Evolutionary conservation across 495 filamentous ascomycete genomes (phyloP).

Genomic region (Xylaria intraflava): DNA sequence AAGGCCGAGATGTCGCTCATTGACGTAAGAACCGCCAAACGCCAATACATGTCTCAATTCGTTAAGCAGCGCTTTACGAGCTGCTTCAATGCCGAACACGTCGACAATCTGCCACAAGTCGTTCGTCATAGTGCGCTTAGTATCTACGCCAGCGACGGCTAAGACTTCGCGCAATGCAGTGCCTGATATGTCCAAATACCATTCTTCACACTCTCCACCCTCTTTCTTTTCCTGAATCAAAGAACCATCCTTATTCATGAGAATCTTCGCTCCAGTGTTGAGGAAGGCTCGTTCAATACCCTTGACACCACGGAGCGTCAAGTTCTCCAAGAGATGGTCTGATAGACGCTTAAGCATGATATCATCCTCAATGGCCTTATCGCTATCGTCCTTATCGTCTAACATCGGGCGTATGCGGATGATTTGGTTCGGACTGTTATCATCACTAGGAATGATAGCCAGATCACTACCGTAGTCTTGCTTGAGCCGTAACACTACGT

Average conservation of each 20-base stretch:
- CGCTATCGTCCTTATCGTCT: slow-evolving; percentile 68
- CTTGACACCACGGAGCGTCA: slow-evolving; percentile 82
- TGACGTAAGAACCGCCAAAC: slow-evolving; percentile 98
- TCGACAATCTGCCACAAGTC: slow-evolving; percentile 89
- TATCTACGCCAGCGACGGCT: slow-evolving; percentile 79
- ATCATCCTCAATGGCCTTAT: slow-evolving; percentile 77
- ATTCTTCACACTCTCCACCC: slow-evolving; percentile 72
- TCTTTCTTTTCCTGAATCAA: slow-evolving; percentile 66
- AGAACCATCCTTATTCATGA: slow-evolving; percentile 56
- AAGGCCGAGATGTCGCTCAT: slow-evolving; percentile 94
- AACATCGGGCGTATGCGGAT: slow-evolving; percentile 85
- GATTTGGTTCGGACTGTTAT: slow-evolving; percentile 93
- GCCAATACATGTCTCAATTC: slow-evolving; percentile 88
- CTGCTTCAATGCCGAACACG: slow-evolving; percentile 93
- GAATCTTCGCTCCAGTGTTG: slow-evolving; percentile 65
- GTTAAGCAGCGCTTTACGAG: slow-evolving; percentile 72
- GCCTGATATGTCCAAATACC: slow-evolving; percentile 90
- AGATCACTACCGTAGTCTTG: slow-evolving; percentile 79
- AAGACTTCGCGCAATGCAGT: slow-evolving; percentile 78
- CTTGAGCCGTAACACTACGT: slow-evolving; percentile 86
- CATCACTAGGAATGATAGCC: slow-evolving; percentile 92
- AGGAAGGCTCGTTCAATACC: slow-evolving; percentile 90
- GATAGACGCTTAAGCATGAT: slow-evolving; percentile 85
- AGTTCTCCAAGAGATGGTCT: slow-evolving; percentile 79
- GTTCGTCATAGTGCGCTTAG: slow-evolving; percentile 87